Conservation (phyloP, 2,329 filamentous ascomycete genomes). For the Phyllachora maydis region DNA sequence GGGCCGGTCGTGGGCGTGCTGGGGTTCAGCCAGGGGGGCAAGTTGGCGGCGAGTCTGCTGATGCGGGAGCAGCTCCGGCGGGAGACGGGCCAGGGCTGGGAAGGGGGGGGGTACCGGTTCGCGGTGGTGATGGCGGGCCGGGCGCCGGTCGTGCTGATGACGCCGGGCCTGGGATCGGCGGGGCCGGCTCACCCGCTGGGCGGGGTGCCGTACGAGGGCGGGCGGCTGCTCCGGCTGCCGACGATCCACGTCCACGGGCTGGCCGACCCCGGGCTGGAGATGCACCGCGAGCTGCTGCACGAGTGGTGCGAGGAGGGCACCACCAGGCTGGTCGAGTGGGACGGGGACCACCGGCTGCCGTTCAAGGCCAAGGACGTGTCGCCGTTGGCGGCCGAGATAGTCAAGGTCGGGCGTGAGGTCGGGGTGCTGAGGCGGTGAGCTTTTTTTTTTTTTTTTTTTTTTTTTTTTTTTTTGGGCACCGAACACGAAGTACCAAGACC, state of each 20-base stretch:
- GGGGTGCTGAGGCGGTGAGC: too few relatives aligned
- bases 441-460: too few relatives aligned
- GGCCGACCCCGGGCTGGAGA: constrained; percentile 33
- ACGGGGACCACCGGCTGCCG: constrained; percentile 50
- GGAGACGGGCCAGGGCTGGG: background rate
- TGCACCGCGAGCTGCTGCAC: constrained; percentile 32
- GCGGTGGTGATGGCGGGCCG: constrained; percentile 40
- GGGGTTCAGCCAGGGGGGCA: constrained; percentile 49
- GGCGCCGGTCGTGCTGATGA: constrained; percentile 33
- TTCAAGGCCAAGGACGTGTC: constrained; percentile 47
- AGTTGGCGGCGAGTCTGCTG: constrained; percentile 36
- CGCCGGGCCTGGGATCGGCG: constrained; percentile 14
- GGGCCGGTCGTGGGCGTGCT: constrained; percentile 39
- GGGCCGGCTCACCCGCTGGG: constrained; percentile 3
- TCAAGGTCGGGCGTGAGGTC: too few relatives aligned
- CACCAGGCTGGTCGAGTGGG: constrained; percentile 46
- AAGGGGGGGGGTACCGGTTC: constrained; percentile 28
- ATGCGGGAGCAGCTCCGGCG: constrained; percentile 36
- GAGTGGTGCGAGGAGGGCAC: constrained; percentile 36
- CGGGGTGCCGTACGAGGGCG: constrained; percentile 4
- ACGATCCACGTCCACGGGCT: constrained; percentile 51
- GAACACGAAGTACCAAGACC: too few relatives aligned
- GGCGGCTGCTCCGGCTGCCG: constrained; percentile 23
- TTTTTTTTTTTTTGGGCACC: too few relatives aligned
- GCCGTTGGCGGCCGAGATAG: constrained; percentile 19